phyloP scores from a whole-genome alignment of 805 yeast genomes.

The Saccharomycopsis vini region DNA sequence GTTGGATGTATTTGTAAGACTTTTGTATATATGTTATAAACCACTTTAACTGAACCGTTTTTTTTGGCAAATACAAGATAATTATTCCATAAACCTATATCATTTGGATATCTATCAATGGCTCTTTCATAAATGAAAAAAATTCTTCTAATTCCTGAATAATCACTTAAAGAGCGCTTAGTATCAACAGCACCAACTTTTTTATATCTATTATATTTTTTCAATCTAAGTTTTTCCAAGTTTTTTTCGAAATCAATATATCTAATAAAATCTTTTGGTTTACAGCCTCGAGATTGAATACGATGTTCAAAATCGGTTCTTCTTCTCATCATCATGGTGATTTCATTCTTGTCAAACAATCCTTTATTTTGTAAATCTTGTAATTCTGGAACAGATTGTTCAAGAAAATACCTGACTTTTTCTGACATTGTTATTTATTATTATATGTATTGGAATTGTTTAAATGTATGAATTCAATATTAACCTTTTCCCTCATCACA shows the following conservation, averaged over 20 bases:
- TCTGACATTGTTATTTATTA: slow-evolving; percentile 27
- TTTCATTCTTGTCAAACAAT: slow-evolving; percentile 73
- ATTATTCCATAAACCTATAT: slow-evolving; percentile 66
- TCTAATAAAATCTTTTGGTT: slow-evolving; percentile 63
- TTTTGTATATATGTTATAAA: slow-evolving; percentile 68
- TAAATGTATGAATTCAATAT: background rate
- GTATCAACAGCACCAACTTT: slow-evolving; percentile 46
- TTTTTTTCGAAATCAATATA: slow-evolving; percentile 76
- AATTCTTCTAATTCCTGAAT: slow-evolving; percentile 78
- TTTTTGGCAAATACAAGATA: slow-evolving; percentile 62
- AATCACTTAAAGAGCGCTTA: slow-evolving; percentile 65
- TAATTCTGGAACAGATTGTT: slow-evolving; percentile 79
- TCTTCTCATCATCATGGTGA: slow-evolving; percentile 77
- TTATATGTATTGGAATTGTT: background rate
- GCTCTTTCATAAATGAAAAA: slow-evolving; percentile 79
- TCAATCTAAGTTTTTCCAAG: slow-evolving; percentile 67
- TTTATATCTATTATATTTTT: slow-evolving; percentile 56
- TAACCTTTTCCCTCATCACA: no score
- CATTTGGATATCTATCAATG: slow-evolving; percentile 68
- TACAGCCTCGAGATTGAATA: slow-evolving; percentile 73
- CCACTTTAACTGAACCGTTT: slow-evolving; percentile 59
- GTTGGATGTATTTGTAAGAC: slow-evolving; percentile 85
- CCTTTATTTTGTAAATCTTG: slow-evolving; percentile 79
- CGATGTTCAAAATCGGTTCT: slow-evolving; percentile 95
- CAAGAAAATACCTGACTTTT: slow-evolving; percentile 43